phyloP scores from a whole-genome alignment of 768 basidiomycete genomes.

The Tylopilus balloui region DNA sequence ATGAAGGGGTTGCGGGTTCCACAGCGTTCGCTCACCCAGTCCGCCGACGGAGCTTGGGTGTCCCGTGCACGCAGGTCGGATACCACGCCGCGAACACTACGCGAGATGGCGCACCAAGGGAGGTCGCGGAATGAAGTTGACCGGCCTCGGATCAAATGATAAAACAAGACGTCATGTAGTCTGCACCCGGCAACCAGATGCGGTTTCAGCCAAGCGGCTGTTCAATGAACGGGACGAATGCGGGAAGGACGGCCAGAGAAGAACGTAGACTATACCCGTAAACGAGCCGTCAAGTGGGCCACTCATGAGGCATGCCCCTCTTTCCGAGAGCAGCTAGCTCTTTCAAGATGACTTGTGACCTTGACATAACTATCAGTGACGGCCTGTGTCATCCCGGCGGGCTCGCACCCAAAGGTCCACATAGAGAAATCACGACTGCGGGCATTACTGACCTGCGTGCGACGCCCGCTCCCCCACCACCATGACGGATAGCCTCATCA shows the following conservation, averaged over 20 bases:
- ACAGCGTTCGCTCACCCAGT: neutral
- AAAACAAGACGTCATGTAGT: neutral
- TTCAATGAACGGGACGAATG: neutral
- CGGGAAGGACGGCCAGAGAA: neutral
- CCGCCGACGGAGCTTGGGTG: neutral
- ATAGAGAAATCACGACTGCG: neutral
- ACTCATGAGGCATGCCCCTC: neutral
- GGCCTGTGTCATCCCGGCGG: neutral
- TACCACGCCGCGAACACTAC: neutral
- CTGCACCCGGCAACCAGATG: neutral
- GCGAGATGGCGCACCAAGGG: neutral
- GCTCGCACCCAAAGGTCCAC: neutral
- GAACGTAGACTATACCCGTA: neutral
- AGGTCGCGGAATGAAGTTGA: slow-evolving; percentile 3
- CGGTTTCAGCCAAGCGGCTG: neutral
- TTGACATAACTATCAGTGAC: neutral
- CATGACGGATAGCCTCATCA: neutral
- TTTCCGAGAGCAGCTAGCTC: neutral
- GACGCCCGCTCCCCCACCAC: neutral
- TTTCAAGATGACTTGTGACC: neutral
- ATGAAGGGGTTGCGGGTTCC: neutral
- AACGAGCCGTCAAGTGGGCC: neutral
- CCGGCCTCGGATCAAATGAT: slow-evolving; percentile 5
- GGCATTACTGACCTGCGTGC: slow-evolving; percentile 13
- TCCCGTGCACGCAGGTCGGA: slow-evolving; percentile 2